Conservation (phyloP, 2,329 filamentous ascomycete genomes). For the Phialemoniopsis sp. region DNA sequence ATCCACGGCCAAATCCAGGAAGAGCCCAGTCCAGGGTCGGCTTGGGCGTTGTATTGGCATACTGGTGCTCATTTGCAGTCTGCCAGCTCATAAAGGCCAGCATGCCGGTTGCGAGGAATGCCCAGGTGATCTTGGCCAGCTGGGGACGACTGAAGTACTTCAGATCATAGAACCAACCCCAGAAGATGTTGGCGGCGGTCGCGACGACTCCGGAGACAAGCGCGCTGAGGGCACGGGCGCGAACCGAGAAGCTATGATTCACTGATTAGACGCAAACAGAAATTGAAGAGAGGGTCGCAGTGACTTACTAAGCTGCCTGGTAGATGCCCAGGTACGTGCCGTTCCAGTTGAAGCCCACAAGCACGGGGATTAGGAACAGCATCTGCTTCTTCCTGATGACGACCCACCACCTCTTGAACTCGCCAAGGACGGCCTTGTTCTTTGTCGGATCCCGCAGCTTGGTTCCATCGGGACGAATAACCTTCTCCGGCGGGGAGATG, state of each 20-base stretch:
- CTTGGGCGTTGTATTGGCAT: slow-evolving; percentile 26
- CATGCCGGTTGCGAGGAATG: slow-evolving; percentile 34
- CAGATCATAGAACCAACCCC: slow-evolving; percentile 45
- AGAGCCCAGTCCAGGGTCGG: slow-evolving; percentile 40
- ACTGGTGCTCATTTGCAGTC: slow-evolving; percentile 40
- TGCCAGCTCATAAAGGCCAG: slow-evolving; percentile 41
- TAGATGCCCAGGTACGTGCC: slow-evolving; percentile 47
- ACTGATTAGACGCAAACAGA: no score
- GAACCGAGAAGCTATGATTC: slow-evolving; percentile 35
- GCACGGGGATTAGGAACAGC: slow-evolving; percentile 41
- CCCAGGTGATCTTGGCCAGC: slow-evolving; percentile 37
- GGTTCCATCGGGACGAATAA: slow-evolving; percentile 31
- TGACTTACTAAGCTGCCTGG: slow-evolving; percentile 36
- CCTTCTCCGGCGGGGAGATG: slow-evolving; percentile 38
- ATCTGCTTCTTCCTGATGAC: slow-evolving; percentile 38
- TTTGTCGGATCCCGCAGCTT: slow-evolving; percentile 22
- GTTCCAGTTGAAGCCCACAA: slow-evolving; percentile 47
- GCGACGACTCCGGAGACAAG: slow-evolving; percentile 40
- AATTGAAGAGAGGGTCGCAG: background rate
- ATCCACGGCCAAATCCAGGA: slow-evolving; percentile 38
- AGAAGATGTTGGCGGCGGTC: slow-evolving; percentile 38
- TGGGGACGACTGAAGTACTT: slow-evolving; percentile 32
- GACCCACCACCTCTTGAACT: slow-evolving; percentile 28
- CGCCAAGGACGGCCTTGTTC: slow-evolving; percentile 29
- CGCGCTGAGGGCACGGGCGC: slow-evolving; percentile 38